A percentile compares a stretch with the other conserved stretches of the same genome.
Conservation (phyloP, 768 basidiomycete genomes). For the Phlebiopsis gigantea region DNA sequence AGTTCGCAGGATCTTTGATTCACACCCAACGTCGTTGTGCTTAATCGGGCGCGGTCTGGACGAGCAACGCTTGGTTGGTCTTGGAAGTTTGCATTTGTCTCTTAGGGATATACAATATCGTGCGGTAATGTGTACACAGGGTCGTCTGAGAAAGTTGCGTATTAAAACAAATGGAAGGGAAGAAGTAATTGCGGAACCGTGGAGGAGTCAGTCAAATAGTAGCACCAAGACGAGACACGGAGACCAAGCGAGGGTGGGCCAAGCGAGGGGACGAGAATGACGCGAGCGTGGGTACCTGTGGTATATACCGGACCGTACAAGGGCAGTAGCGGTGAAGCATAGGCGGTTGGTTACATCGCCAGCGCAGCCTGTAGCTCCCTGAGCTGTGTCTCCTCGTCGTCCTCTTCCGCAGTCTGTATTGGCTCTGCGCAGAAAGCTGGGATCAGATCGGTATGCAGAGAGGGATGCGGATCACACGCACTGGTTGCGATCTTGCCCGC, state of each 20-base stretch:
- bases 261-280: not conserved
- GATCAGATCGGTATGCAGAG: not conserved
- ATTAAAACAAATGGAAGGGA: conserved; percentile 19
- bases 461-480: conserved; percentile 30
- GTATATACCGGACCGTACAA: not conserved
- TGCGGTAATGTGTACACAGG: conserved; percentile 7
- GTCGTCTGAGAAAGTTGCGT: conserved; percentile 1
- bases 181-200: conserved; percentile 10
- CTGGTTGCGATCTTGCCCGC: conserved; percentile 44
- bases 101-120: conserved; percentile 5
- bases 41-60: too few relatives aligned
- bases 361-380: conserved; percentile 82
- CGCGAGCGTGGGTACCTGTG: not conserved
- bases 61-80: not conserved
- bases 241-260: conserved; percentile 1
- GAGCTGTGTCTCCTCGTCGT: conserved; percentile 90
- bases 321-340: not conserved
- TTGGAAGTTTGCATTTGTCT: not conserved
- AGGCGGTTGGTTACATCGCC: conserved; percentile 52
- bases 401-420: conserved; percentile 51
- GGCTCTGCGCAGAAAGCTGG: conserved; percentile 24
- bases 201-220: conserved; percentile 18
- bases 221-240: not conserved
- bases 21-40: too few relatives aligned
- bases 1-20: not conserved